These are phyloP conservation scores for Setaria italica DNA, from an alignment of 202 grass and related monocot genomes.

Conservation along the genomic window DNA sequence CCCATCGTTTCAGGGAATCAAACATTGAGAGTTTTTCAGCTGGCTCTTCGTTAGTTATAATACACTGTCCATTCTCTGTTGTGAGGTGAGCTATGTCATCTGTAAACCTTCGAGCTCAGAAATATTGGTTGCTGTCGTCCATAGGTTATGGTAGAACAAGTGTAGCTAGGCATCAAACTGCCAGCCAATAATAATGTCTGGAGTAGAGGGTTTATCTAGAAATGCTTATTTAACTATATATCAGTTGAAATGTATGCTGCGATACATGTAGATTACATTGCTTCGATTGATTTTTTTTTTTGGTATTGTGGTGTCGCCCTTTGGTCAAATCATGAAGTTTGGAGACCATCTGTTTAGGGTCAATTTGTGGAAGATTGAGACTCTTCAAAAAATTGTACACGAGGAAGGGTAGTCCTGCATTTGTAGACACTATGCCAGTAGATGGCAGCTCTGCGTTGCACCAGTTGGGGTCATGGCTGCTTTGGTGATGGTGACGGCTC, in stretches of 20 bases:
- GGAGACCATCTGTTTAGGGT: not conserved
- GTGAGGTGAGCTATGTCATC: constrained; percentile 25
- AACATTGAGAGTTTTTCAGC: constrained; percentile 25
- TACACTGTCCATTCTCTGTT: constrained; percentile 23
- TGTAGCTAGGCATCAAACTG: constrained; percentile 36
- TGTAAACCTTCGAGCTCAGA: constrained; percentile 28
- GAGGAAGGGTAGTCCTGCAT: not conserved
- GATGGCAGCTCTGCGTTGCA: constrained; percentile 11
- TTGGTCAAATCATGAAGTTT: too few relatives aligned
- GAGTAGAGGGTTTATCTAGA: not conserved
- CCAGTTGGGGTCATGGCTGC: not conserved
- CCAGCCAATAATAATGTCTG: constrained; percentile 51
- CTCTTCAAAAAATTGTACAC: not conserved
- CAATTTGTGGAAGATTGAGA: not conserved
- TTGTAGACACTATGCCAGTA: not conserved
- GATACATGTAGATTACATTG: not conserved
- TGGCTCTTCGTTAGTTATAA: constrained; percentile 15
- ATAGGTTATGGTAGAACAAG: constrained; percentile 41
- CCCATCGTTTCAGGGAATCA: constrained; percentile 37
- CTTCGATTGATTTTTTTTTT: not conserved
- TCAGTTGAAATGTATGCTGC: constrained; percentile 18
- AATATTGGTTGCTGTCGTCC: constrained; percentile 18
- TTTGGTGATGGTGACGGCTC: constrained; percentile 3
- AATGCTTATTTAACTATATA: constrained; percentile 10
- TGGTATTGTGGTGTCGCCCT: not conserved